Evolutionary conservation across 2,329 filamentous ascomycete genomes (phyloP), one percentile per base, ranked within the genome.

Genomic region (Beauveria varroae): DNA sequence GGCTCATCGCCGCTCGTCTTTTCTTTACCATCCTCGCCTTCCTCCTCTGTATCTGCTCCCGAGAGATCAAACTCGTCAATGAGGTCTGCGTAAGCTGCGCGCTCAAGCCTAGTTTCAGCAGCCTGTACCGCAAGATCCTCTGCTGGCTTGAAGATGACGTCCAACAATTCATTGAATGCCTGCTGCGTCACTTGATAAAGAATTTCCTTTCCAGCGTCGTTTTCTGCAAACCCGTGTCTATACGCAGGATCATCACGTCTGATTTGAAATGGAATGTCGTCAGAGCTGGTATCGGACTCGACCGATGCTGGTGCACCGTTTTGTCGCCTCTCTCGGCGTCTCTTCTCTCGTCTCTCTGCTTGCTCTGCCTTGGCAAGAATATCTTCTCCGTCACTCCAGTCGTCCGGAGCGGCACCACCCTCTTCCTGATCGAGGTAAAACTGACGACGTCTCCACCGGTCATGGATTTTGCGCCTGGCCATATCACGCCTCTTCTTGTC

Each of bases 121-220:
- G 86, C 87, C 60, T 85, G 81, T 63, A 95, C 75, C 1, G 91
- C 87, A 20, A 90, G 72, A 64, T 93, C 87, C 72, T 98, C 93
- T 65, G 88, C 88, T 5, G 82, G 79, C 66, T 88, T 88, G 77
- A 99, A 99, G 0, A 99, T 80, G 1, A 86, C 82, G 69, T 98
- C 91, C 0, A 99, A 83, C 2, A 98, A 79, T 74, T 98, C 92
- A 69, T 98, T 97, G 76, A 96, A 91, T 0, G 91, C 74, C 73
- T 96, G 89, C 72, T 97, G 92, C 0, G 91, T 92, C 37, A 96
- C 86, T 71, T 96, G 90, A 69, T 96, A 97, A 1, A 98, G 78
- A 4, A 97, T 89, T 70, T 98, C 91, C 67, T 89, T 91, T 43
- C 91, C 91, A 6, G 91, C 86, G 71, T 96, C 92, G 63, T 83